phyloP scores from a whole-genome alignment of 306 rosid species.

The Mimosa pudica region DNA sequence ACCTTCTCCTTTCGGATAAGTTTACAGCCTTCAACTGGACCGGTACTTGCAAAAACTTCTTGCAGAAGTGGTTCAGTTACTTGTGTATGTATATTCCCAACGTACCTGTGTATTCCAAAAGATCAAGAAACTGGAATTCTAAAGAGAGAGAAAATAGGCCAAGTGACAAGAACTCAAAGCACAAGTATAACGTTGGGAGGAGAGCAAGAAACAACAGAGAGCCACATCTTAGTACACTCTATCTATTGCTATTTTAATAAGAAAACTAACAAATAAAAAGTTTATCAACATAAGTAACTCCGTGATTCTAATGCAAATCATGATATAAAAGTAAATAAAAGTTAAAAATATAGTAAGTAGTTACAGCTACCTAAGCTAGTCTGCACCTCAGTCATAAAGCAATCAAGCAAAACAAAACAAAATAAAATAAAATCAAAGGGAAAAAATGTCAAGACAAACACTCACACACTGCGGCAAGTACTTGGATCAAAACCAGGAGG shows the following conservation, averaged over 20 bases:
- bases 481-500: constrained; percentile 99
- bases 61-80: constrained; percentile 97
- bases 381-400: constrained; percentile 34
- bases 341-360: not conserved
- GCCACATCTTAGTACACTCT: constrained; percentile 12
- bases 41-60: constrained; percentile 93
- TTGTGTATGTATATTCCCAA: constrained; percentile 92
- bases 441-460: constrained; percentile 60
- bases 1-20: constrained; percentile 97
- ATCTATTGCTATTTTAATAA: not conserved
- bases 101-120: constrained; percentile 80
- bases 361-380: constrained; percentile 27
- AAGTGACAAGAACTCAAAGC: constrained; percentile 40
- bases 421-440: constrained; percentile 5
- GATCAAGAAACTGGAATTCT: constrained; percentile 50
- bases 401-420: constrained; percentile 4
- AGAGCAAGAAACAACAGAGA: constrained; percentile 23
- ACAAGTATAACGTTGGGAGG: constrained; percentile 34
- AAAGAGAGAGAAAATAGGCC: constrained; percentile 49
- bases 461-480: constrained; percentile 99
- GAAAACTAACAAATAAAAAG: not conserved
- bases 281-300: constrained; percentile 7
- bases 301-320: not conserved
- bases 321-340: not conserved
- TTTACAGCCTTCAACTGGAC: constrained; percentile 92